A percentile compares a stretch with the other conserved stretches of the same genome.
Evolutionary conservation across 2,329 filamentous ascomycete genomes (phyloP).

Genomic region (Colletotrichum tabaci): DNA sequence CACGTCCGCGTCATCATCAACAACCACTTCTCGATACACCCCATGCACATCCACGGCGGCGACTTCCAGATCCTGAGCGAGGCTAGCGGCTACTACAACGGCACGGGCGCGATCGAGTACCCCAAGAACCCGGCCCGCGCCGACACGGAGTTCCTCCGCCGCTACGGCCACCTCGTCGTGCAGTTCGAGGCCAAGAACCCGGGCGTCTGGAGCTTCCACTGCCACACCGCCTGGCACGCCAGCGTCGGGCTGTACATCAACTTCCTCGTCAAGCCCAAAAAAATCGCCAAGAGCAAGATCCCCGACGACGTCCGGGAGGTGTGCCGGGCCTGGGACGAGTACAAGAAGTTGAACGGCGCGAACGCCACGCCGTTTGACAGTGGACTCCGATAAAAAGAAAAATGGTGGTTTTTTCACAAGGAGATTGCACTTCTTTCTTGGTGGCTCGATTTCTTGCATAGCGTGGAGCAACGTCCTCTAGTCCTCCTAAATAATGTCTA

Average conservation of each 20-base stretch:
- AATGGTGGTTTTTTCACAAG: too few relatives aligned
- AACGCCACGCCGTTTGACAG: constrained; percentile 35
- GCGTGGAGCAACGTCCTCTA: background rate
- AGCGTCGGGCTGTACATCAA: constrained; percentile 38
- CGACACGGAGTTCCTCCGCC: constrained; percentile 32
- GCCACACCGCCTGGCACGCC: constrained; percentile 68
- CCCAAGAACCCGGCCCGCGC: constrained; percentile 28
- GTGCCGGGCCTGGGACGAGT: constrained; percentile 27
- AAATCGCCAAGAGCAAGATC: constrained; percentile 9
- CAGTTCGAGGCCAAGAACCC: constrained; percentile 61
- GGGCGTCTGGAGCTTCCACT: constrained; percentile 60
- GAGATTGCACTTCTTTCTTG: background rate
- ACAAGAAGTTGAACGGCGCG: constrained; percentile 10
- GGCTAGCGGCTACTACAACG: constrained; percentile 51
- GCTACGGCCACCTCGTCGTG: constrained; percentile 59
- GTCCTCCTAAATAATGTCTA: background rate
- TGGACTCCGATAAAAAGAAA: constrained; percentile 13
- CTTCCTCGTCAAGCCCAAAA: constrained; percentile 28
- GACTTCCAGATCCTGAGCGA: constrained; percentile 66
- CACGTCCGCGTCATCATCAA: constrained; percentile 71
- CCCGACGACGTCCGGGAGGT: constrained; percentile 18
- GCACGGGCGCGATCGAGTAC: constrained; percentile 17
- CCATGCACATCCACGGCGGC: constrained; percentile 77
- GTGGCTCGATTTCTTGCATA: background rate
- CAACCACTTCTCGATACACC: constrained; percentile 71